These are phyloP conservation scores for Hansenula sp. DNA, from an alignment of 1,139 yeast species.

Conservation along the genomic window DNA sequence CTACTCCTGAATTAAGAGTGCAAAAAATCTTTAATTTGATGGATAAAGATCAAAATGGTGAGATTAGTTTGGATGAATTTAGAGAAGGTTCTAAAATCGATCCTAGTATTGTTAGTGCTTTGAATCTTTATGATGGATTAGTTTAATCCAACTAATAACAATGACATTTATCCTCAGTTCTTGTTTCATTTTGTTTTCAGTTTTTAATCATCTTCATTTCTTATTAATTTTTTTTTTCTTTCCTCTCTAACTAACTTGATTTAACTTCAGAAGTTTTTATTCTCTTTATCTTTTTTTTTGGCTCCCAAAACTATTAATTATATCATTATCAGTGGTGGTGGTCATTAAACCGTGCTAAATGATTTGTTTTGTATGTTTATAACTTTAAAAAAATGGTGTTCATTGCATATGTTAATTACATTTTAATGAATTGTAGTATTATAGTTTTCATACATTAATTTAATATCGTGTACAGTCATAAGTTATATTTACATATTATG, in stretches of 20 bases:
- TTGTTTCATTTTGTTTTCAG: not conserved
- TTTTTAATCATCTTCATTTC: not conserved
- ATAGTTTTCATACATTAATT: too few species aligned
- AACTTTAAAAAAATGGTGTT: not conserved
- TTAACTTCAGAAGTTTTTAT: too few species aligned
- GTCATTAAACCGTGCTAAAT: too few species aligned
- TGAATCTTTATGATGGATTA: slow-evolving; percentile 76
- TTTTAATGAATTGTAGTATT: too few species aligned
- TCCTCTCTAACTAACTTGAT: too few species aligned
- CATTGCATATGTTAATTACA: not conserved
- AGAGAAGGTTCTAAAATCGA: slow-evolving; percentile 77
- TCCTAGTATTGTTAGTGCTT: slow-evolving; percentile 75
- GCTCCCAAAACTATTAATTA: too few species aligned
- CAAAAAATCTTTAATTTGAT: slow-evolving; percentile 72
- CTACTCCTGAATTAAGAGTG: slow-evolving; percentile 86
- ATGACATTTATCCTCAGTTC: not conserved
- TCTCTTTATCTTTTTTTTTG: too few species aligned
- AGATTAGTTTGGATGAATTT: slow-evolving; percentile 77
- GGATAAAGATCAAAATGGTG: slow-evolving; percentile 68
- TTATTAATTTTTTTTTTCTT: not conserved
- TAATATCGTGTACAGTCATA: not conserved
- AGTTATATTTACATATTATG: not conserved
- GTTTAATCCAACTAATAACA: slow-evolving; percentile 34
- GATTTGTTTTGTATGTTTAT: too few species aligned
- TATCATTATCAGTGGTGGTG: too few species aligned